These are phyloP conservation scores for Tylopilus plumbeoviolaceoides DNA, from an alignment of 768 basidiomycete species.

Conservation along the genomic window DNA sequence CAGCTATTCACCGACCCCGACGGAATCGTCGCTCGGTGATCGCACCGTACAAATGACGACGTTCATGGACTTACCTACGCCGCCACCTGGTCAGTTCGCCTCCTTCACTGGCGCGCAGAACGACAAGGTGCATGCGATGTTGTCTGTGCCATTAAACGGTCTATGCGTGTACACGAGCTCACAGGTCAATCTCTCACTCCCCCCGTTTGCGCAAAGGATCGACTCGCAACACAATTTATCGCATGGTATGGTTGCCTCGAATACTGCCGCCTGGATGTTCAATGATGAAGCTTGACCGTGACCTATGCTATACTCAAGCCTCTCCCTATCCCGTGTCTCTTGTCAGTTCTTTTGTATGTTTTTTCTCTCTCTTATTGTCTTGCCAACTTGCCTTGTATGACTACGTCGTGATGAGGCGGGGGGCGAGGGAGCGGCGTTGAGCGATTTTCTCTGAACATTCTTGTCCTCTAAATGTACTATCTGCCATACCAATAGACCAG, in stretches of 20 bases:
- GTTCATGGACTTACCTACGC: constrained; percentile 43
- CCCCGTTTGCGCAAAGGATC: constrained; percentile 8
- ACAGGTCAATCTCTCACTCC: constrained; percentile 9
- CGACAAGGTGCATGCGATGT: constrained; percentile 28
- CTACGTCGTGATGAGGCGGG: constrained; percentile 17
- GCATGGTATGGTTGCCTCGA: constrained; percentile 9
- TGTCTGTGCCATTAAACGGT: constrained; percentile 14
- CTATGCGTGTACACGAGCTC: constrained; percentile 16
- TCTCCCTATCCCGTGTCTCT: no score
- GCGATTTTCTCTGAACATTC: constrained; percentile 16
- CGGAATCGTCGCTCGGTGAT: constrained; percentile 53
- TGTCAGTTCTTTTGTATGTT: constrained; percentile 20
- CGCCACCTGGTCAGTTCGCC: constrained; percentile 36
- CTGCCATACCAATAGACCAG: constrained; percentile 26
- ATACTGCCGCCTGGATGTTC: constrained; percentile 13
- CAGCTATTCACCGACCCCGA: constrained; percentile 56
- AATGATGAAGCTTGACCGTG: constrained; percentile 11
- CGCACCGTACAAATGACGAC: constrained; percentile 53
- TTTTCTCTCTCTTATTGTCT: constrained; percentile 7
- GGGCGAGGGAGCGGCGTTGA: constrained; percentile 15
- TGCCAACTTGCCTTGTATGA: constrained; percentile 26
- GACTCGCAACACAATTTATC: constrained; percentile 15
- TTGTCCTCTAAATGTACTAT: constrained; percentile 19
- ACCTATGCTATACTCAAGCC: no score
- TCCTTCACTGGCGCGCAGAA: constrained; percentile 33